These are phyloP conservation scores for Hyaloperonospora brassicae DNA, from an alignment of 352 stramenopile genomes.

Conservation along the genomic window DNA sequence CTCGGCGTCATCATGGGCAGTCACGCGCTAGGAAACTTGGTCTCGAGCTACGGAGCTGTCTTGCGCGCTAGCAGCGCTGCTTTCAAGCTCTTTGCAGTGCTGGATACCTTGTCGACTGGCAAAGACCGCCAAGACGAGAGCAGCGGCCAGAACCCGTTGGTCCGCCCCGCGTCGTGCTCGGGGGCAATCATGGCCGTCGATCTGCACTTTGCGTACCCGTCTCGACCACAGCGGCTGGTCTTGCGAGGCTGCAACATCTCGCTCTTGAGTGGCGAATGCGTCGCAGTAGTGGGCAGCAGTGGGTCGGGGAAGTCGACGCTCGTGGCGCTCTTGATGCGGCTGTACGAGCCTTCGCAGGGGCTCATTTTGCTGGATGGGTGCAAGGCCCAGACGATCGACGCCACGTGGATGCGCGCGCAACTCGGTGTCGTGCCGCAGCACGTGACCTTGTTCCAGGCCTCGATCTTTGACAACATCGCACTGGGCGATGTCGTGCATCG, in stretches of 20 bases:
- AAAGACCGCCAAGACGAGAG: too few species aligned
- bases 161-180: conserved; percentile 3
- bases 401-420: conserved; percentile 28
- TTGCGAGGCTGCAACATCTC: conserved; percentile 29
- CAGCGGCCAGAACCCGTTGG: conserved; percentile 4
- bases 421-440: conserved; percentile 34
- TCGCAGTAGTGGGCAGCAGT: conserved; percentile 32
- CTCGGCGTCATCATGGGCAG: too few species aligned
- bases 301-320: conserved; percentile 33
- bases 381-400: conserved; percentile 29
- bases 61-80: too few species aligned
- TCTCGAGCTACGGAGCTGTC: too few species aligned
- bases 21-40: too few species aligned
- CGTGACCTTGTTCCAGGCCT: conserved; percentile 35
- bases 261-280: conserved; percentile 30
- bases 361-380: conserved; percentile 32
- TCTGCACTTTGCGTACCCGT: conserved; percentile 20
- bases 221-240: conserved; percentile 7
- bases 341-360: conserved; percentile 25
- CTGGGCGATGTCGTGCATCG: conserved; percentile 26
- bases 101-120: too few species aligned
- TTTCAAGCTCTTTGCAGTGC: too few species aligned
- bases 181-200: conserved; percentile 18
- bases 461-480: conserved; percentile 49
- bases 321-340: conserved; percentile 22